Conservation (phyloP, 2,329 filamentous ascomycete species). For the Diplodia mutila region DNA sequence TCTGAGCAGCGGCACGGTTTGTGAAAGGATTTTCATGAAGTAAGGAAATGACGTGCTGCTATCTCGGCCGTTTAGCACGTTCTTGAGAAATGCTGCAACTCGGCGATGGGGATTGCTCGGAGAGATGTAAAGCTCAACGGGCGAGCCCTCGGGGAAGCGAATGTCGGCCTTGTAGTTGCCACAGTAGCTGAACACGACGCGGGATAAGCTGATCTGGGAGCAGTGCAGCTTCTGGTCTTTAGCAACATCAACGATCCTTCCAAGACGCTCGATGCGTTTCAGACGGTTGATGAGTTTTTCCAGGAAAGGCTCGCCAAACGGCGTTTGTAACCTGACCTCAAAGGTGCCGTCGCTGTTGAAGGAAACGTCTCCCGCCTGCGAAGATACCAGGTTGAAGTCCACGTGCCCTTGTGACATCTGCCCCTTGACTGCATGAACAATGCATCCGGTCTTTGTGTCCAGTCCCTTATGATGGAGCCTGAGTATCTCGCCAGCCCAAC, state of each 20-base stretch:
- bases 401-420: slow-evolving; percentile 40
- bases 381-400: slow-evolving; percentile 42
- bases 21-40: slow-evolving; percentile 61
- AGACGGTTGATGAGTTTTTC: slow-evolving; percentile 63
- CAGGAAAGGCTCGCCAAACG: slow-evolving; percentile 63
- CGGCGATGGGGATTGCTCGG: slow-evolving; percentile 69
- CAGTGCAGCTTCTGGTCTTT: slow-evolving; percentile 61
- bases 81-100: slow-evolving; percentile 62
- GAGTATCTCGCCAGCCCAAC: slow-evolving; percentile 15
- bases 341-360: slow-evolving; percentile 68
- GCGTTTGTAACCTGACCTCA: slow-evolving; percentile 61
- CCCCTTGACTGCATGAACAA: slow-evolving; percentile 47
- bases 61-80: slow-evolving; percentile 59
- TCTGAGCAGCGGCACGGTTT: slow-evolving; percentile 65
- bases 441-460: slow-evolving; percentile 34
- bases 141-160: slow-evolving; percentile 57
- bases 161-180: slow-evolving; percentile 60
- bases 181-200: slow-evolving; percentile 71
- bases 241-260: slow-evolving; percentile 70
- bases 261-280: slow-evolving; percentile 69
- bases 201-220: slow-evolving; percentile 63
- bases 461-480: slow-evolving; percentile 36
- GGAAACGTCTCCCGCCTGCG: slow-evolving; percentile 63
- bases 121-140: slow-evolving; percentile 58
- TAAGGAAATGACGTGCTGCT: slow-evolving; percentile 53